phyloP scores from a whole-genome alignment of 2,329 filamentous ascomycete species.

The Stylonectria norvegica region DNA sequence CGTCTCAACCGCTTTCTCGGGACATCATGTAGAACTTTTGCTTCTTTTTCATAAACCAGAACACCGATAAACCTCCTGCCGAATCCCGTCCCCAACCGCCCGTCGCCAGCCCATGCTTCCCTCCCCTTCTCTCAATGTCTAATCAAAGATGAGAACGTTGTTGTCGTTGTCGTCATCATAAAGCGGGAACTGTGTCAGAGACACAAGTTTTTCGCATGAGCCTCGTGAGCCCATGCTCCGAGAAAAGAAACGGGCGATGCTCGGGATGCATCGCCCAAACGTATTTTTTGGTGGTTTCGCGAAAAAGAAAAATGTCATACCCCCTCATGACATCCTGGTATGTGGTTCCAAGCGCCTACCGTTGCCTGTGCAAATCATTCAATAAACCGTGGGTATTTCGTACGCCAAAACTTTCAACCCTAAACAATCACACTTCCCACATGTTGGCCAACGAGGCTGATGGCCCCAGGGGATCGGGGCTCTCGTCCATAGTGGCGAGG shows the following conservation, averaged over 20 bases:
- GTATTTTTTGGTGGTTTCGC: conserved; percentile 25
- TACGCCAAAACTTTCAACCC: conserved; percentile 26
- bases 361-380: conserved; percentile 22
- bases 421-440: conserved; percentile 35
- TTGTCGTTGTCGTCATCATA: conserved; percentile 25
- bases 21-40: no score
- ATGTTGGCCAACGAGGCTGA: conserved; percentile 30
- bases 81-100: conserved; percentile 1
- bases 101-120: conserved; percentile 8
- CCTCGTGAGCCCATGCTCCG: background rate
- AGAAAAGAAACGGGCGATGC: conserved; percentile 11
- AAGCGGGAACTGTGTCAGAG: conserved; percentile 1
- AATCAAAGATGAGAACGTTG: conserved; percentile 19
- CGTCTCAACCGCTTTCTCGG: no score
- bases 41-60: conserved; percentile 10
- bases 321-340: conserved; percentile 15
- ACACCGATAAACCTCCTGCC: conserved; percentile 15
- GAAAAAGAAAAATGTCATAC: conserved; percentile 20
- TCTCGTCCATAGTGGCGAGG: conserved; percentile 36
- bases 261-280: conserved; percentile 10
- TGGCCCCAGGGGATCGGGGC: conserved; percentile 33
- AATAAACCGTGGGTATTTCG: conserved; percentile 32
- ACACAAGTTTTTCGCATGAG: background rate
- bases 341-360: conserved; percentile 26
- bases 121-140: conserved; percentile 10